These are phyloP conservation scores for Chaetoscypha palmicola DNA, from an alignment of 2,329 filamentous ascomycete genomes.

Conservation along the genomic window DNA sequence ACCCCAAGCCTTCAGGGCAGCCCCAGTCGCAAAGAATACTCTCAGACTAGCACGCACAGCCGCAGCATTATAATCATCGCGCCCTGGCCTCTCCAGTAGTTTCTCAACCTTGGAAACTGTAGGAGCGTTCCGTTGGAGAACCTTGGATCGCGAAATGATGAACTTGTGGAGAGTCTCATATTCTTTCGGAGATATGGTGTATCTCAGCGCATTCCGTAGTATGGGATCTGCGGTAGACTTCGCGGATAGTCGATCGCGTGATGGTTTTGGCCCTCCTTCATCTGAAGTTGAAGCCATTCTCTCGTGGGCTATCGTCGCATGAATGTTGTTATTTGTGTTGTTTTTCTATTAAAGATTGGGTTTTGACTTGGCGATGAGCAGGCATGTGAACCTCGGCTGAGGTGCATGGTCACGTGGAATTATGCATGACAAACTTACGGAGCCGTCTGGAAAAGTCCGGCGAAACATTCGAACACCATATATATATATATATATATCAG, in stretches of 20 bases:
- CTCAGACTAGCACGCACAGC: constrained; percentile 65
- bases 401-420: not conserved
- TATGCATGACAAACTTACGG: not conserved
- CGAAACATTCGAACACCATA: not conserved
- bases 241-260: constrained; percentile 23
- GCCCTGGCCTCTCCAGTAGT: constrained; percentile 25
- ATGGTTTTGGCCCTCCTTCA: constrained; percentile 14
- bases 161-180: constrained; percentile 81
- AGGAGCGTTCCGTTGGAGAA: constrained; percentile 48
- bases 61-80: constrained; percentile 62
- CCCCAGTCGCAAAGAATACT: constrained; percentile 58
- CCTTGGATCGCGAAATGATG: constrained; percentile 64
- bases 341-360: not conserved
- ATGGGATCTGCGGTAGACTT: constrained; percentile 53
- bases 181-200: constrained; percentile 78
- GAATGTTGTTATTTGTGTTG: constrained; percentile 27
- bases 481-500: no score
- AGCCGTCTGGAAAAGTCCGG: not conserved
- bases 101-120: constrained; percentile 48
- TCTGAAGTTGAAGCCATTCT: constrained; percentile 18
- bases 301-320: constrained; percentile 4
- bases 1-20: constrained; percentile 57
- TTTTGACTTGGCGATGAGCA: not conserved
- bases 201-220: constrained; percentile 77
- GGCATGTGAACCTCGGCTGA: not conserved